phyloP scores from a whole-genome alignment of 2,329 filamentous ascomycete species.

The Trichophyton verrucosum region DNA sequence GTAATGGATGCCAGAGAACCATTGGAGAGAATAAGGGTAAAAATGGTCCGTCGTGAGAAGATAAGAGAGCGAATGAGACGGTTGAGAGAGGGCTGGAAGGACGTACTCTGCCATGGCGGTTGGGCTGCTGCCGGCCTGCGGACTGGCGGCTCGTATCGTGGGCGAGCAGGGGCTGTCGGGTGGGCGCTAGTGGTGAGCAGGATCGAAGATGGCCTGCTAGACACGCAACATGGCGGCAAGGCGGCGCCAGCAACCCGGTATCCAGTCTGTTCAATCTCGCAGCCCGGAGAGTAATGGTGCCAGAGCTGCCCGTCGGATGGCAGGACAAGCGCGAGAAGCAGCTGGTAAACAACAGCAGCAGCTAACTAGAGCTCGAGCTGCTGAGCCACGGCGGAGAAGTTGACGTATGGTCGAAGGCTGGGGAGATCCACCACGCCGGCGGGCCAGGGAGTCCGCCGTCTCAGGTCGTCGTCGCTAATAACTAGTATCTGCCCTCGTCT shows the following conservation, averaged over 20 bases:
- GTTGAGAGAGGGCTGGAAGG: neutral
- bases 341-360: too few relatives aligned
- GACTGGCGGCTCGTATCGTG: constrained; percentile 3
- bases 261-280: too few relatives aligned
- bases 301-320: too few relatives aligned
- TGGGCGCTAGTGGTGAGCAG: neutral
- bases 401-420: neutral
- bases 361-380: too few relatives aligned
- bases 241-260: neutral
- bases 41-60: neutral
- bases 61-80: neutral
- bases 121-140: constrained; percentile 6
- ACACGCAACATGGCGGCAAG: neutral
- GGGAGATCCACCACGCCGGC: neutral
- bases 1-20: neutral
- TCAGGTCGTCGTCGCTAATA: too few relatives aligned
- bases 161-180: neutral
- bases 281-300: neutral
- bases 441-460: too few relatives aligned
- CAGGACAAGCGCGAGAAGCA: too few relatives aligned
- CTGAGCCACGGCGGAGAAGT: neutral
- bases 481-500: too few relatives aligned
- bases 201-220: neutral
- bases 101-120: constrained; percentile 9
- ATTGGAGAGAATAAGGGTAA: neutral